Evolutionary conservation across 2,329 filamentous ascomycete species (phyloP), one percentile per base, ranked within the genome.

Genomic region (Fusarium xyrophilum): DNA sequence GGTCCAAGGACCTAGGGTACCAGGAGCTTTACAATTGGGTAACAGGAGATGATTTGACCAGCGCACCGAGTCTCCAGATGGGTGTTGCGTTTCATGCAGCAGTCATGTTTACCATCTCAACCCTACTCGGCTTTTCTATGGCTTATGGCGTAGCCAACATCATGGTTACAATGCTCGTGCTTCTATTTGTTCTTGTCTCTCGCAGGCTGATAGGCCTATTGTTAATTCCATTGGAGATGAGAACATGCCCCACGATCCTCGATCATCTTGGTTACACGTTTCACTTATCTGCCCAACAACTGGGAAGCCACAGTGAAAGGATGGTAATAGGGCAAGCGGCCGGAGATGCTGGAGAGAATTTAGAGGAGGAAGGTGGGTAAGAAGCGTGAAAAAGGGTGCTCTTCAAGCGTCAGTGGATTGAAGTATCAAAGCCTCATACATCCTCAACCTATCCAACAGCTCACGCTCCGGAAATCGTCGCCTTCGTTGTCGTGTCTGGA

Each of bases 391-490:
- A 3, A 32, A 3, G 5, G 5, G 15, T 10, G 14, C n/a, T 46
- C 30, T 32, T 9, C 32, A 33, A 5, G 7, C 14, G 15, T 33
- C 3, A 33, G 3, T 15, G 32, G 7, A 33, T 33, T 33, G 14
- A 15, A 33, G 32, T 17, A 33, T 15, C 30, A 91, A 74, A 15
- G 76, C 75, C 73, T 91, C 88, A 64, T 89, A 90, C 1, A 80
- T 75, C 15, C 81, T 82, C 13, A 91, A 73, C 2, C 85, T 84
- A 3, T 86, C 84, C 30, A 90, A 74, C 21, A 91, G 76, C 21
- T 86, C 85, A 60, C 83, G 80, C 75, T 91, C 88, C 0, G 85
- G 81, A 56, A 88, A 87, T 7, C 83, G 63, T 7, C 79, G 76
- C 7, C 77, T 74, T 7, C 80, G 71, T 5, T 79, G 72, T 0